Conservation (phyloP, 1,284 basidiomycete genomes). For the Butyriboletus appendiculatus region DNA sequence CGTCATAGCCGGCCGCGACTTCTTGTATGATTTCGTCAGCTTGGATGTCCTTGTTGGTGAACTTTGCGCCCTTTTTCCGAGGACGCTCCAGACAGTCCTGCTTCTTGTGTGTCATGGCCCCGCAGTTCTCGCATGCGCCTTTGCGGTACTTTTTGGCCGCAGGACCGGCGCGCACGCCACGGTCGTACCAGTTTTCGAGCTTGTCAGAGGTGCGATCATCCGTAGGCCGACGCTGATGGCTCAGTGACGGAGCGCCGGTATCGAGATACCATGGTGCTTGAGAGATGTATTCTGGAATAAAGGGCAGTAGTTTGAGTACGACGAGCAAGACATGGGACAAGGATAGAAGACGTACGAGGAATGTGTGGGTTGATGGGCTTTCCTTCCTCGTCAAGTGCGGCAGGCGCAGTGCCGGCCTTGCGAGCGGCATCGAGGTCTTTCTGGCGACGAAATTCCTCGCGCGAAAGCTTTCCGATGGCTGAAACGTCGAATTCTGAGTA, state of each 20-base stretch:
- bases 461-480: constrained; percentile 82
- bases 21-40: constrained; percentile 90
- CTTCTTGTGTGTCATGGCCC: constrained; percentile 92
- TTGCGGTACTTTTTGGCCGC: constrained; percentile 96
- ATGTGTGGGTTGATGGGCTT: constrained; percentile 98
- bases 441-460: constrained; percentile 91
- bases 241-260: constrained; percentile 87
- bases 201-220: constrained; percentile 67
- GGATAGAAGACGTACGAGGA: constrained; percentile 66
- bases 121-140: constrained; percentile 99
- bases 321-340: background rate
- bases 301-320: background rate
- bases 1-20: constrained; percentile 83
- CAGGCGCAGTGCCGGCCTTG: constrained; percentile 96
- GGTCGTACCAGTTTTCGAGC: constrained; percentile 91
- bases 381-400: constrained; percentile 93
- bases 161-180: constrained; percentile 84
- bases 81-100: constrained; percentile 96
- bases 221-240: constrained; percentile 87
- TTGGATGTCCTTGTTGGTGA: constrained; percentile 87
- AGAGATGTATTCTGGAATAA: constrained; percentile 77
- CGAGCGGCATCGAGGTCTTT: constrained; percentile 96
- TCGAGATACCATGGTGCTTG: constrained; percentile 99
- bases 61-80: constrained; percentile 95
- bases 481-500: background rate